Base-by-base conservation (phyloP, 768 basidiomycete genomes). In the Trametes sanguinea region DNA sequence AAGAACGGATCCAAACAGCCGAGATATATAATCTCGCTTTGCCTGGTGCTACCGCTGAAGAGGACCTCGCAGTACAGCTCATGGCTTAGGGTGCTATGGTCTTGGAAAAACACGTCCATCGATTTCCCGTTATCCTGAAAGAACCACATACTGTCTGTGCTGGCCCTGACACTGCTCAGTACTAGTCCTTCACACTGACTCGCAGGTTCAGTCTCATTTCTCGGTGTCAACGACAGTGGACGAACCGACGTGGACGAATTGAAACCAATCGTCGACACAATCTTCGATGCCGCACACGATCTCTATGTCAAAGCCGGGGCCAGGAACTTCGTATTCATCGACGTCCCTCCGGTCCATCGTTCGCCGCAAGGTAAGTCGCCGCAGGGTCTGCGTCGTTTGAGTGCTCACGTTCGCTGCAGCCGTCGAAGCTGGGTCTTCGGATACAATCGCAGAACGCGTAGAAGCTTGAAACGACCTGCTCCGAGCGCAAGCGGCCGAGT, bases 161-260 rank as follows among this genome's bases (percentile, higher is more conserved):
- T 22, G 22, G 22, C 22, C 22, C 22, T 22, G 22, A 22, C 22
- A 22, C 22, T 22, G 22, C 22, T 22, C 22, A 22, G 22, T 22
- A 22, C 22, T 22, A 22, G 22, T 22, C 22, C 22, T 22, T 22
- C 22, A 22, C 22, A 22, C 22, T 22, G 22, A 22, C 22, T 22
- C 22, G 22, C 22, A 22, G 22, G 22, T 22, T 22, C 39, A 76
- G 75, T 74, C 30, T 2, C 76, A 2, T 78, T 68, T 52, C 48
- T 78, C 0, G 77, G 78, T 7, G 77, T 78, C 62, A 80, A 80
- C 63, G 79, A 79, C 62, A 73, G 74, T 44, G 76, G 75, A n/a
- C 57, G 52, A 46, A 70, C 63, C 11, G 72, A 71, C 4, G 50
- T 17, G 6, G 73, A 74, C 50, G 73, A 75, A 2, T 54, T 77